Percentiles rank a stretch among this genome's conserved stretches.
Conservation (phyloP, 2,329 filamentous ascomycete genomes). For the Aspergillus candidus region DNA sequence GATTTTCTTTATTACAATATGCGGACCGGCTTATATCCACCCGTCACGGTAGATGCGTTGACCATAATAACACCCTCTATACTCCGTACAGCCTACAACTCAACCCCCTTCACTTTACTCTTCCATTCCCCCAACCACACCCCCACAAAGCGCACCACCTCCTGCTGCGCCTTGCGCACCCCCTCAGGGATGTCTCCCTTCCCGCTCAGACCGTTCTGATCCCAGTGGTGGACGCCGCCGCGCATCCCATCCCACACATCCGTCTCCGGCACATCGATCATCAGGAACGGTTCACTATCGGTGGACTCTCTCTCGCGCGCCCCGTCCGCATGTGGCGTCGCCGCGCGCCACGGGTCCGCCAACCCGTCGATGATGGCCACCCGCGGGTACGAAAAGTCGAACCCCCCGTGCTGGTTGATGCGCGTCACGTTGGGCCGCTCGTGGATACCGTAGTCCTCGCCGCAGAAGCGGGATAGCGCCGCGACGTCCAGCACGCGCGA, state of each 20-base stretch:
- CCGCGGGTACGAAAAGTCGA: constrained; percentile 64
- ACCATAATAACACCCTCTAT: no score
- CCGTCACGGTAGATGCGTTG: not conserved
- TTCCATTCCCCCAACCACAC: constrained; percentile 61
- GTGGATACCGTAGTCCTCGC: constrained; percentile 63
- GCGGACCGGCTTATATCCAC: not conserved
- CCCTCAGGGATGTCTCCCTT: constrained; percentile 31
- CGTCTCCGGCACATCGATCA: constrained; percentile 46
- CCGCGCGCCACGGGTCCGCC: constrained; percentile 72
- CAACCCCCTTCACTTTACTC: not conserved
- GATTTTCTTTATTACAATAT: no score
- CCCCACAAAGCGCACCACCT: constrained; percentile 57
- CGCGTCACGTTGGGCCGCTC: constrained; percentile 55
- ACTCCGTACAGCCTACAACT: not conserved
- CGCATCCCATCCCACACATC: constrained; percentile 27
- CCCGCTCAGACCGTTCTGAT: constrained; percentile 16
- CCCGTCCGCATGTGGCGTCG: constrained; percentile 63
- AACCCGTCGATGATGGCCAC: constrained; percentile 73
- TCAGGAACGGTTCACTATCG: constrained; percentile 60
- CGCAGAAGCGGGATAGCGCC: constrained; percentile 59
- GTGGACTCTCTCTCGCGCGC: constrained; percentile 55
- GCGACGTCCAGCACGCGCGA: constrained; percentile 63
- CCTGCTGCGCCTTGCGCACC: constrained; percentile 52
- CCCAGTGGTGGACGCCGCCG: constrained; percentile 71
- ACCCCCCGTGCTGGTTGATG: constrained; percentile 73